Conservation (phyloP, 2,329 filamentous ascomycete species). For the Penicillium sp. region DNA sequence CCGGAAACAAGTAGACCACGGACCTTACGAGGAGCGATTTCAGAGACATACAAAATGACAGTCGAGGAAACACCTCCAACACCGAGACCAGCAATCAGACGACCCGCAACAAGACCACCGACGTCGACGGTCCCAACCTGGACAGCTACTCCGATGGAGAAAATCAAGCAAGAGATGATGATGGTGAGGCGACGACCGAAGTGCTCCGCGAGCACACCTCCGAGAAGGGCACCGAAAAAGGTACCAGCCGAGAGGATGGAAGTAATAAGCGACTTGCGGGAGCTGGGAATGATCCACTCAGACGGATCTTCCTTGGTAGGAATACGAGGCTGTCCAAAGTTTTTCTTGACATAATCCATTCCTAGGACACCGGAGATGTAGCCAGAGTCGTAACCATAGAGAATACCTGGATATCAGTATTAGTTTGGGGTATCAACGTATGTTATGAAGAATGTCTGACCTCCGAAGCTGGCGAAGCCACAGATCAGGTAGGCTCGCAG, state of each 20-base stretch:
- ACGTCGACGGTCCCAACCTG: constrained; percentile 60
- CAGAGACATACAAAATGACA: constrained; percentile 83
- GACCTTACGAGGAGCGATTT: constrained; percentile 71
- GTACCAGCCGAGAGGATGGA: constrained; percentile 75
- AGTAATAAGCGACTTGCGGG: constrained; percentile 62
- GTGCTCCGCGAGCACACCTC: constrained; percentile 71
- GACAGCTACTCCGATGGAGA: constrained; percentile 65
- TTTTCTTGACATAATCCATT: constrained; percentile 49
- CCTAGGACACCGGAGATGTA: constrained; percentile 56
- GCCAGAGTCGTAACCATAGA: constrained; percentile 52
- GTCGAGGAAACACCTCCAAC: constrained; percentile 78
- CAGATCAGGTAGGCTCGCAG: constrained; percentile 68
- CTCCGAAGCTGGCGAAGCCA: constrained; percentile 69
- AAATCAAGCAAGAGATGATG: constrained; percentile 68
- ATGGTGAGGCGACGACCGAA: constrained; percentile 66
- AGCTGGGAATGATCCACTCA: constrained; percentile 46
- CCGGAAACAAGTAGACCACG: constrained; percentile 74
- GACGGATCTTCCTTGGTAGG: constrained; percentile 31
- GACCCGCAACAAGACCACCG: constrained; percentile 66
- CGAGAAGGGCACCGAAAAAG: constrained; percentile 75
- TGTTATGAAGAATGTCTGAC: constrained; percentile 1
- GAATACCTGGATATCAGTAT: constrained; percentile 9
- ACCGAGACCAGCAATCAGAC: constrained; percentile 72
- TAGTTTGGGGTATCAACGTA: not conserved
- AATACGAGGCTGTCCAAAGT: constrained; percentile 33